Evolutionary conservation across 352 stramenopile species (phyloP).

Genomic region (Thraustochytrium striatum): DNA sequence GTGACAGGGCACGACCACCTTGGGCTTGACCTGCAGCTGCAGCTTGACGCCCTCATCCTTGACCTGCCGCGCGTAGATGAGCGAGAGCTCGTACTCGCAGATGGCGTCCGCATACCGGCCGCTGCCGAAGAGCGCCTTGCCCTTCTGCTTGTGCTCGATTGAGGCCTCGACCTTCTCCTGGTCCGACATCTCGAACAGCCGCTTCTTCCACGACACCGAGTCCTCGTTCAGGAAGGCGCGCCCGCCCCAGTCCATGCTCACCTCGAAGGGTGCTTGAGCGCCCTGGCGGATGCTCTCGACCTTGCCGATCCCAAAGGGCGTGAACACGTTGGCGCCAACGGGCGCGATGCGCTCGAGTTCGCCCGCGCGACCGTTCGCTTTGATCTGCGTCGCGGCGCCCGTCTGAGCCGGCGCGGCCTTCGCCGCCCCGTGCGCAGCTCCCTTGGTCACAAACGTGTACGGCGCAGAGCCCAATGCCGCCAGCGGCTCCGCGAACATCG

Average conservation of each 20-base stretch:
- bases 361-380: no score
- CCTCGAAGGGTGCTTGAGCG: not conserved
- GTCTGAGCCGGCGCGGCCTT: not conserved
- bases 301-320: not conserved
- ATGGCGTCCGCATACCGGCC: not conserved
- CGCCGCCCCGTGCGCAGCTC: no score
- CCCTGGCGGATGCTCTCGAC: not conserved
- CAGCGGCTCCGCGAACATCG: no score
- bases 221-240: not conserved
- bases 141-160: constrained; percentile 16
- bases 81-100: constrained; percentile 17
- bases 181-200: constrained; percentile 18
- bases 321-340: constrained; percentile 7
- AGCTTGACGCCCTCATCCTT: not conserved
- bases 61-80: constrained; percentile 29
- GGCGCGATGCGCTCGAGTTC: not conserved
- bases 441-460: no score
- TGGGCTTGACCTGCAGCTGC: not conserved
- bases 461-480: no score
- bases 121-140: constrained; percentile 6
- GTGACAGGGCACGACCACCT: not conserved
- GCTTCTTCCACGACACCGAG: constrained; percentile 7
- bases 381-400: not conserved
- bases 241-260: not conserved
- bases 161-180: constrained; percentile 9